Evolutionary conservation across 2,329 filamentous ascomycete species (phyloP).

Genomic region (Alternaria arbusti): DNA sequence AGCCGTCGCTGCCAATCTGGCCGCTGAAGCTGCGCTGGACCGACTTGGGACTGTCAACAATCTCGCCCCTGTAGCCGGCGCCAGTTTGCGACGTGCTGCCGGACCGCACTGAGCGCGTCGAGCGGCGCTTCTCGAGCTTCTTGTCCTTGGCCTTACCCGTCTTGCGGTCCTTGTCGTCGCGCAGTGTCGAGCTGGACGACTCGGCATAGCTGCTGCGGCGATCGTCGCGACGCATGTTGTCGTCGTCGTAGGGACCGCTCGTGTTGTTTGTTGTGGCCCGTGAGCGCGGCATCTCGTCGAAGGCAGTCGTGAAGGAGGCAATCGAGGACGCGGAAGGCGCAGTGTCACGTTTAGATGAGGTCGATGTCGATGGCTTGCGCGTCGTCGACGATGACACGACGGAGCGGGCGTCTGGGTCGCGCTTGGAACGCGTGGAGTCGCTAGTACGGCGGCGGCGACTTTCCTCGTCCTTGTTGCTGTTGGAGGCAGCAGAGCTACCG

Average conservation of each 20-base stretch:
- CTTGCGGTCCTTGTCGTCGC: slow-evolving; percentile 40
- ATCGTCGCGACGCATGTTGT: slow-evolving; percentile 34
- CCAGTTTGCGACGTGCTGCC: slow-evolving; percentile 34
- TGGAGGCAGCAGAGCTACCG: slow-evolving; percentile 39
- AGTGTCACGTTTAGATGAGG: slow-evolving; percentile 33
- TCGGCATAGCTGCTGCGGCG: slow-evolving; percentile 39
- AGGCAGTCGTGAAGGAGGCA: slow-evolving; percentile 50
- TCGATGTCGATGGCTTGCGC: slow-evolving; percentile 34
- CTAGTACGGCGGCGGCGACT: slow-evolving; percentile 31
- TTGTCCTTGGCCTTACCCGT: slow-evolving; percentile 34
- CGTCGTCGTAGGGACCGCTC: slow-evolving; percentile 44
- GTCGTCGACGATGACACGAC: slow-evolving; percentile 45
- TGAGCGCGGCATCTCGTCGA: slow-evolving; percentile 37
- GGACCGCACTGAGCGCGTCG: slow-evolving; percentile 37
- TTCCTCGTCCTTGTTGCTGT: slow-evolving; percentile 35
- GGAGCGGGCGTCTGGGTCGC: slow-evolving; percentile 42
- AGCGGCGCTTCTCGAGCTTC: slow-evolving; percentile 40
- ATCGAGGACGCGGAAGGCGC: slow-evolving; percentile 44
- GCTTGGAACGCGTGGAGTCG: slow-evolving; percentile 40
- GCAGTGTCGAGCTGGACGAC: slow-evolving; percentile 33
- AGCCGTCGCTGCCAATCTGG: slow-evolving; percentile 39
- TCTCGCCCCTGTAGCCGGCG: slow-evolving; percentile 37
- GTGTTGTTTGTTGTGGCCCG: slow-evolving; percentile 15
- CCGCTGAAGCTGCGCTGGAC: slow-evolving; percentile 35
- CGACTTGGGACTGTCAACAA: slow-evolving; percentile 37